Evolutionary conservation across 2,329 filamentous ascomycete genomes (phyloP), one percentile per base, ranked within the genome.

Genomic region (Pseudonectria foliicola): DNA sequence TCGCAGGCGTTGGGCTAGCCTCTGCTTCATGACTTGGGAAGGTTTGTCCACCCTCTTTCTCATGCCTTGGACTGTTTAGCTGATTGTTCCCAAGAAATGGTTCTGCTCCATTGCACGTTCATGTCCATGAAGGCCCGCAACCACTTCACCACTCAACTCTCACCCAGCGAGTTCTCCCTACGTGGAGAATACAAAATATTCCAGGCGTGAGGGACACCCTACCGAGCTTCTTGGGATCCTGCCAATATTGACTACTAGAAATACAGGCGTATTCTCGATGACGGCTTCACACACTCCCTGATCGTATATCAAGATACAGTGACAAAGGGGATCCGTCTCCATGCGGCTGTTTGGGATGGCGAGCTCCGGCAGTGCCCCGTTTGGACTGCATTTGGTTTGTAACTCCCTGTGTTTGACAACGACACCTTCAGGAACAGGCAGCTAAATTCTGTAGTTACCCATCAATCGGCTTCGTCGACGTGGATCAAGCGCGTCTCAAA

Each of bases 351-450:
- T 0, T 69, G 65, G 62, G 67, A 71, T n/a, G 75, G 73, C 3
- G 66, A 70, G 33, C 50, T 77, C 32, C 62, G 60, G 21, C 61
- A 62, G 33, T 77, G 73, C 45, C 77, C 76, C 2, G 66, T 81
- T 7, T 81, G 77, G 77, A 80, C 76, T 3, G 75, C 76, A 3
- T 81, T 81, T 46, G 59, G 75, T 78, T 59, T 16, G 68, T 43
- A 21, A 6, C 21, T 13, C 2, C 18, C 11, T 7, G 3, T 6
- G 23, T 5, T 12, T 8, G 14, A 15, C 3, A 14, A 34, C 24
- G 27, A 34, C 10, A 25, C 13, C 13, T 13, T 4, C 27, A 6
- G 3, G 24, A 7, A 27, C 16, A 29, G 13, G 34, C 27, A 16
- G 25, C 27, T 35, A 25, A 16, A 21, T 8, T 23, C 25, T 11